phyloP scores from a whole-genome alignment of 75 land plant genomes.

The Picea sitchensis region DNA sequence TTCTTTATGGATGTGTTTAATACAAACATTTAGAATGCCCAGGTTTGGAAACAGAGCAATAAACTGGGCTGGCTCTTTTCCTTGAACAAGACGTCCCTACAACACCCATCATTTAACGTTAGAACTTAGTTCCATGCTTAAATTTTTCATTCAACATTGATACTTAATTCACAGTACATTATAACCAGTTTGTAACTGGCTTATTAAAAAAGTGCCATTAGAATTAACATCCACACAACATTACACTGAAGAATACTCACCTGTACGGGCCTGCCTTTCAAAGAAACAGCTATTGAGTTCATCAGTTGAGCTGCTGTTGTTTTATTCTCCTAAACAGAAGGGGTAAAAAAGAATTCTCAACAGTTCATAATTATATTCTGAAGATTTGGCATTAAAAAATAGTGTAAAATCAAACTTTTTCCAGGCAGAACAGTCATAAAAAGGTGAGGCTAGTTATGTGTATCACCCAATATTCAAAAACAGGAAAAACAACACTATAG shows the following conservation, averaged over 20 bases:
- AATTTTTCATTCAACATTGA: neutral
- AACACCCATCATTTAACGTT: neutral
- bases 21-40: constrained; percentile 34
- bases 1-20: constrained; percentile 1
- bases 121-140: neutral
- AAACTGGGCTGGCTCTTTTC: constrained; percentile 51
- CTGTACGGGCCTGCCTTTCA: constrained; percentile 45
- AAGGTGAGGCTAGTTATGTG: neutral
- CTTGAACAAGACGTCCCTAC: constrained; percentile 40
- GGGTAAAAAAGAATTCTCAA: neutral
- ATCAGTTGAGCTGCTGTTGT: constrained; percentile 11
- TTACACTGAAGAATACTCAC: constrained; percentile 11
- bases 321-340: constrained; percentile 19
- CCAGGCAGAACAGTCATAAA: neutral
- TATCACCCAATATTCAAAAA: neutral
- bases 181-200: neutral
- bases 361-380: neutral
- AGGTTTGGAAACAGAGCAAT: constrained; percentile 37
- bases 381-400: neutral
- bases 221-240: neutral
- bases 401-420: neutral
- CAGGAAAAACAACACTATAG: neutral
- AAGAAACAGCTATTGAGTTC: constrained; percentile 15
- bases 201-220: neutral
- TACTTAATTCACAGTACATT: neutral